Percentiles rank a stretch among this genome's conserved stretches.
Conservation (phyloP, 441 rosid species). For the Breynia disticha region DNA sequence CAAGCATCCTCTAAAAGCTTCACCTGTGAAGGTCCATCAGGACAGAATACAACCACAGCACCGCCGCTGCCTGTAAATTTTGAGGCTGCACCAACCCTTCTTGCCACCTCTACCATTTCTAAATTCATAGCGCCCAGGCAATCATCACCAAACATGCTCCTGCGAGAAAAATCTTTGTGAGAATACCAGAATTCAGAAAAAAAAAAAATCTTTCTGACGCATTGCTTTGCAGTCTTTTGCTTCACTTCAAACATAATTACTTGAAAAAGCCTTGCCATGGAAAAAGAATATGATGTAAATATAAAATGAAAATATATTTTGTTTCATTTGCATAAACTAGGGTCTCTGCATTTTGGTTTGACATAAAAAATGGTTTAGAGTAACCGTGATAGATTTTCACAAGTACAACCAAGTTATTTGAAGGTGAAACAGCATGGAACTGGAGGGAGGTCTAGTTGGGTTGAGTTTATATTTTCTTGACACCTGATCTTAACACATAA, state of each 20-base stretch:
- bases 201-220: no score
- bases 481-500: background rate
- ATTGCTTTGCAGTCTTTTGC: no score
- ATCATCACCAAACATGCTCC: constrained; percentile 84
- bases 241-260: no score
- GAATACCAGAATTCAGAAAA: background rate
- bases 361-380: no score
- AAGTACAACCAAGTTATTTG: background rate
- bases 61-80: constrained; percentile 97
- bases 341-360: no score
- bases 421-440: no score
- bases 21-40: constrained; percentile 53
- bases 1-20: constrained; percentile 65
- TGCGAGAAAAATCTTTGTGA: constrained; percentile 5
- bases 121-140: constrained; percentile 64
- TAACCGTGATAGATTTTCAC: no score
- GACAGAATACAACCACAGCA: constrained; percentile 80
- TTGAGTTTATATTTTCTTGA: no score
- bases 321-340: background rate
- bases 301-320: background rate
- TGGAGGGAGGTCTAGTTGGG: no score
- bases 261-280: no score
- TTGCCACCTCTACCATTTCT: constrained; percentile 84
- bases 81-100: constrained; percentile 69
- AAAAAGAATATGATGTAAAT: no score